Evolutionary conservation across 2,329 filamentous ascomycete genomes (phyloP), one percentile per base, ranked within the genome.

Genomic region (Talaromyces albobiverticillius): DNA sequence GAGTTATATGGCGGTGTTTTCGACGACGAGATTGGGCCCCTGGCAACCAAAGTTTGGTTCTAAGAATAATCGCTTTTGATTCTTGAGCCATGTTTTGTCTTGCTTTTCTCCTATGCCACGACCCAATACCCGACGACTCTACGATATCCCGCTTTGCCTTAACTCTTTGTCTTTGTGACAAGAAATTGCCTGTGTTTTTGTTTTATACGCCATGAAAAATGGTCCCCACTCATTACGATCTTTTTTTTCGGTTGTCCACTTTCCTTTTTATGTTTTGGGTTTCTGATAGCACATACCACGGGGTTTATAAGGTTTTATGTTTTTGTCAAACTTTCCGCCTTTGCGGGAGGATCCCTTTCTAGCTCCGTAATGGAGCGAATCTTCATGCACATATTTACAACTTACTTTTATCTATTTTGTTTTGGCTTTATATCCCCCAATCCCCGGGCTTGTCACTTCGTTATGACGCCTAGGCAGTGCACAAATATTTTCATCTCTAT

Each of bases 1-100:
- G 82, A 81, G 53, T 73, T 95, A 13, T 80, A 88, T 63, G 71
- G 79, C 47, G 80, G 76, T 56, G 84, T 87, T 67, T 86, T 88
- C 65, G 76, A 76, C 36, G 73, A 76, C 58, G 64, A 67, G 45
- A 62, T 71, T 25, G 69, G 68, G 6, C 62, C 71, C 14, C 60
- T 73, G 49, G 62, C 62, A 32, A 56, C 59, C 4, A 63, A 69
- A 31, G 59, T 68, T 20, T 78, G 76, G 76, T 69, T 77, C 29
- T 77, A 61, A 64, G 40, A 9, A 42, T 34, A 22, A n/a, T n/a
- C n/a, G n/a, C n/a, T 14, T 11, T 3, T 7, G 7, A 18, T 31
- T 23, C 20, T 25, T 4, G 2, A 14, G 18, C 45, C 46, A 50
- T 25, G 48, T 43, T 23, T 8, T 45, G 18, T 45, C 11, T 6